Evolutionary conservation across 768 basidiomycete species (phyloP).

Genomic region (Suillus decipiens): DNA sequence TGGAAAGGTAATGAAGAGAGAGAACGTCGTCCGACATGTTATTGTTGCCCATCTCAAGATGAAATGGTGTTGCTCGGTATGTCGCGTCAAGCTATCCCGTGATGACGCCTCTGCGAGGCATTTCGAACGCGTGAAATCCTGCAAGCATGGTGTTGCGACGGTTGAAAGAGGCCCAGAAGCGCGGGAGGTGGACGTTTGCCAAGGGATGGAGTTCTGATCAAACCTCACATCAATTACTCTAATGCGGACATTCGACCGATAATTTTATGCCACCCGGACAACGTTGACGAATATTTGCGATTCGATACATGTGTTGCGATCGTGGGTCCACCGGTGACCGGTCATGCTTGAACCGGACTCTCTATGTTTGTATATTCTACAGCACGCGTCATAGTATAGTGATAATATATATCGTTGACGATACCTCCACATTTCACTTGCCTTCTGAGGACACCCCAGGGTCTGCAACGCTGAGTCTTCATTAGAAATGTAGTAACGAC

Average conservation of each 20-base stretch:
- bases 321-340: not conserved
- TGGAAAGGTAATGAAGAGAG: constrained; percentile 31
- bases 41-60: constrained; percentile 31
- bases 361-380: not conserved
- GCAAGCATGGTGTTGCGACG: constrained; percentile 14
- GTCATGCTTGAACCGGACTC: not conserved
- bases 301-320: not conserved
- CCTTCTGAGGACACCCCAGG: too few species aligned
- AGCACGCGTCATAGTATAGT: not conserved
- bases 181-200: constrained; percentile 23
- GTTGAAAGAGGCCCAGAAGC: constrained; percentile 11
- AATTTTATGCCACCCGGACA: not conserved
- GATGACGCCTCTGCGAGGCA: constrained; percentile 35
- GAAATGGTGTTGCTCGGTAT: constrained; percentile 33
- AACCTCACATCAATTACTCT: constrained; percentile 5
- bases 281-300: not conserved
- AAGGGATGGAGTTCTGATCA: constrained; percentile 17
- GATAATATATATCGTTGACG: not conserved
- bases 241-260: not conserved
- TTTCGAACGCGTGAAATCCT: constrained; percentile 29
- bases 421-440: not conserved
- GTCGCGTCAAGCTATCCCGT: constrained; percentile 28
- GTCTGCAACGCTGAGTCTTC: not conserved
- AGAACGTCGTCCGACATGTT: constrained; percentile 32
- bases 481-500: not conserved